Base-by-base conservation (phyloP, 768 basidiomycete genomes). In the Pleurotus platypus region DNA sequence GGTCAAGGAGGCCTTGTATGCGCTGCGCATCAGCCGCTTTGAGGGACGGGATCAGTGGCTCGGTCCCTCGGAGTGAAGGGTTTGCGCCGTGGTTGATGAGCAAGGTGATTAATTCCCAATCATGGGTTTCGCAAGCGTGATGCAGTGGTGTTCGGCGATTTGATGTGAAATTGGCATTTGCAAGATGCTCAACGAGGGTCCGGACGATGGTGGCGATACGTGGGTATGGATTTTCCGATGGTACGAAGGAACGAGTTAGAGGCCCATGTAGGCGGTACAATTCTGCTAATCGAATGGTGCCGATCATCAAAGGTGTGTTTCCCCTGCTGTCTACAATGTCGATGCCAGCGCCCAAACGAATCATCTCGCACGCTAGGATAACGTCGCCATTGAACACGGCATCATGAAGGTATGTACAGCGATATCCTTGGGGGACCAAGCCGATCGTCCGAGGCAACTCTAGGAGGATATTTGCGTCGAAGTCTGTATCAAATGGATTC, bases 71-170 rank as follows among this genome's bases (percentile, higher is more conserved):
- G 8, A 57, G 56, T 8, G 62, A 46, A 16, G 55, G 45, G 13
- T 59, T 43, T n/a, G 65, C 65, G 0, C 65, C 65, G 42, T 66
- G 58, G 9, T 58, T 37, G 20, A 66, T 56, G 11, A 66, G 49
- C 16, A 65, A 56, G 11, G 60, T 42, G 37, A 63, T 50, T 37
- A 66, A 58, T 18, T 63, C 61, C 64, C 64, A 63, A 22, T 63
- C 59, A 3, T 43, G 46, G 2, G 54, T 46, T 24, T 49, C 59
- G 46, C 50, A 61, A 12, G 64, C 65, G 30, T 63, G 38, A 42
- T 61, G 60, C 6, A 63, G 55, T 20, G 62, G 43, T 30, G 54
- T 56, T 35, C 35, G 55, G 54, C 58, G 58, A 49, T 38, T 27
- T 20, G 48, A 46, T 24, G 51, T 58, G 46, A 54, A 35, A 37